Base-by-base conservation (phyloP, 2,329 filamentous ascomycete species). In the Cercospora zeae-maydis region DNA sequence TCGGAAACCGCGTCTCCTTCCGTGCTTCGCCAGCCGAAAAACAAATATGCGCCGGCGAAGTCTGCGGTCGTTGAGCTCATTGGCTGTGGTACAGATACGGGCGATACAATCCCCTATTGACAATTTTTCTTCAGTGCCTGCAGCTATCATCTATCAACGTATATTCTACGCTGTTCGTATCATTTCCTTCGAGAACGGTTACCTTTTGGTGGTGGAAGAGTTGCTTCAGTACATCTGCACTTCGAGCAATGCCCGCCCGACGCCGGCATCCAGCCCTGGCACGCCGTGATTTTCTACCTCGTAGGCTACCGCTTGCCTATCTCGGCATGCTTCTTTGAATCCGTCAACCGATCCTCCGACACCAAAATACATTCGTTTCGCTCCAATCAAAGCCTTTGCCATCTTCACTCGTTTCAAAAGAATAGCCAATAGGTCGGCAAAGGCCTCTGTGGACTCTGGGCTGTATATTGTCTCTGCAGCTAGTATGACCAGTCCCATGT, bases 401-500 rank as follows among this genome's bases (percentile, higher is more conserved):
- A 79, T 77, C 56, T 81, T 79, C 55, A 86, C 79, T 13, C 78
- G 69, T 49, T 72, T 71, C 49, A 92, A 77, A 14, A 91, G 77
- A 3, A 78, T 78, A 45, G 88, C 81, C 11, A 92, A 78, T 4
- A 87, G 86, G 39, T 88, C 84, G 0, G 87, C 85, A 72, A 93
- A 95, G 0, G 86, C 82, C 36, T 80, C 78, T 21, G 92, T 82
- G 0, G 89, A 88, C 62, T 87, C 86, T 0, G 89, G 90, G 2
- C 88, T 91, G 76, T 95, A 95, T 49, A 95, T 93, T 0, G 91
- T 95, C 76, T 95, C 91, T 0, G 90, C 89, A 0, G 88, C 91
- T 1, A 95, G 78, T 4, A 93, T 78, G 2, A 90, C 76, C 0
- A 76, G 78, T 24, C 79, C 78, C 65, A 78, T 73, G 9, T 75